These are phyloP conservation scores for Clitocybe nebularis DNA, from an alignment of 1,284 basidiomycete species.

Conservation along the genomic window DNA sequence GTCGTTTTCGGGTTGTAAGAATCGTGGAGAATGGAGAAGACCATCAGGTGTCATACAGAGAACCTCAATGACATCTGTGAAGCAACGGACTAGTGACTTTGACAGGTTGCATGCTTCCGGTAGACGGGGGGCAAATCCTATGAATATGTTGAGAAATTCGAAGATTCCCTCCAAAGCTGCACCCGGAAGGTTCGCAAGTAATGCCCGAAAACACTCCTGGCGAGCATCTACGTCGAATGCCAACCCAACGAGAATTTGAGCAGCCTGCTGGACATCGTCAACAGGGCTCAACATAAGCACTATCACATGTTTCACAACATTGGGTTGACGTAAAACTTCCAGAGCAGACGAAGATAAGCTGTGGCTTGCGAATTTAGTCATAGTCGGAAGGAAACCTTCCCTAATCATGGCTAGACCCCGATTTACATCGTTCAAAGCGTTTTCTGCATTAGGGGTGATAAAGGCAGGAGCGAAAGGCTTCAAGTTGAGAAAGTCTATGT, in stretches of 20 bases:
- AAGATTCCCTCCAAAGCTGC: conserved; percentile 68
- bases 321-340: conserved; percentile 47
- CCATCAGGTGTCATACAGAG: conserved; percentile 74
- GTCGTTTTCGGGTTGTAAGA: conserved; percentile 45
- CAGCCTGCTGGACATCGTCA: conserved; percentile 66
- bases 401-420: conserved; percentile 50
- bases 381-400: conserved; percentile 55
- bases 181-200: conserved; percentile 64
- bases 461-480: conserved; percentile 43
- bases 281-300: conserved; percentile 79
- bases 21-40: conserved; percentile 56
- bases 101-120: conserved; percentile 86
- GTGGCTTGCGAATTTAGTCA: conserved; percentile 61
- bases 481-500: conserved; percentile 60
- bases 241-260: conserved; percentile 72
- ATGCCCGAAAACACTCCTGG: conserved; percentile 77
- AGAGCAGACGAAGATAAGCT: conserved; percentile 46
- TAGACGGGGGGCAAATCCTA: conserved; percentile 53
- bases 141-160: conserved; percentile 64
- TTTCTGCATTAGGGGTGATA: conserved; percentile 24
- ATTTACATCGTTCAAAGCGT: conserved; percentile 54
- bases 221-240: conserved; percentile 86
- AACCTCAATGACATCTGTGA: conserved; percentile 87
- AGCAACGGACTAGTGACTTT: conserved; percentile 83
- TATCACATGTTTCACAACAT: conserved; percentile 55